phyloP scores from a whole-genome alignment of 768 basidiomycete species.

The Boletus rex-veris region DNA sequence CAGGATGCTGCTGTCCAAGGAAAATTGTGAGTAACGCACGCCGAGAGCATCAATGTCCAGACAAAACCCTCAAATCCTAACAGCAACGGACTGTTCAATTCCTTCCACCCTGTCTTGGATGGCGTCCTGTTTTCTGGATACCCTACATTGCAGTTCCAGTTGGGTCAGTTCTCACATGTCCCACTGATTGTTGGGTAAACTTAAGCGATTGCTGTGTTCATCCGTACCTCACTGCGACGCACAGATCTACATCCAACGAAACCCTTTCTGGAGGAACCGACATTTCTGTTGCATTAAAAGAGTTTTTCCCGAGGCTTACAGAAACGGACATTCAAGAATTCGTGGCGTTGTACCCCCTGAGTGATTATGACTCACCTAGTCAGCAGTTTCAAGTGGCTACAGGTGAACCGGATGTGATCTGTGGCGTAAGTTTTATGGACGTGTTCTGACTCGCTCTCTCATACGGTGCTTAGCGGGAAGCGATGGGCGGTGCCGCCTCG shows the following conservation, averaged over 20 bases:
- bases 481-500: conserved; percentile 43
- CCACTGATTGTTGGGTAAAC: conserved; percentile 58
- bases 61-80: background rate
- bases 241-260: conserved; percentile 59
- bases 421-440: conserved; percentile 42
- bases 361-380: conserved; percentile 40
- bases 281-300: conserved; percentile 33
- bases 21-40: conserved; percentile 37
- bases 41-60: background rate
- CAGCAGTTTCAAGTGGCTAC: conserved; percentile 46
- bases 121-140: conserved; percentile 47
- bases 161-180: conserved; percentile 46
- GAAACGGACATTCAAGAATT: conserved; percentile 38
- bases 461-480: conserved; percentile 34
- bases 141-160: conserved; percentile 45
- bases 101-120: conserved; percentile 55
- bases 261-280: conserved; percentile 44
- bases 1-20: conserved; percentile 32
- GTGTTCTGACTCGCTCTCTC: background rate
- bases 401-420: conserved; percentile 48
- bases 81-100: conserved; percentile 42
- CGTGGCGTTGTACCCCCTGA: conserved; percentile 40
- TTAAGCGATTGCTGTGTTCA: background rate
- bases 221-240: background rate
- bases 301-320: conserved; percentile 45